Conservation (phyloP, 2,329 filamentous ascomycete genomes). For the Beauveria sp. region DNA sequence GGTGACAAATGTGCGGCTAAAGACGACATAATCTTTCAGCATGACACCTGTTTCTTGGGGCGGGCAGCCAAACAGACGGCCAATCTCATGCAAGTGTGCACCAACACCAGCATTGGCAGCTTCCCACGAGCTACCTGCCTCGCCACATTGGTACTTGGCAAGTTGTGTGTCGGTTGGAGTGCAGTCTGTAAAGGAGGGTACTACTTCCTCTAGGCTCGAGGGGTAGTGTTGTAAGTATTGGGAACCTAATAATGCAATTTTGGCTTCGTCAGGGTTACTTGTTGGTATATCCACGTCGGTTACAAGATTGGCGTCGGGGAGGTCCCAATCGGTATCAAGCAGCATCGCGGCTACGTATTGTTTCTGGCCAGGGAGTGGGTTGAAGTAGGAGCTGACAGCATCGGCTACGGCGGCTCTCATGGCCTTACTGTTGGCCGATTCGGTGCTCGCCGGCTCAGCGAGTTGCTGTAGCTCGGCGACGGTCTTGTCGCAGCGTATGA, state of each 20-base stretch:
- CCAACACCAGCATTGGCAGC: slow-evolving; percentile 92
- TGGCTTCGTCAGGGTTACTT: slow-evolving; percentile 61
- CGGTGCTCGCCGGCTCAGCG: slow-evolving; percentile 70
- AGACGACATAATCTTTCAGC: slow-evolving; percentile 75
- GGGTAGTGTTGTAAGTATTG: slow-evolving; percentile 90
- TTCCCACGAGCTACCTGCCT: slow-evolving; percentile 89
- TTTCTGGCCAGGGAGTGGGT: slow-evolving; percentile 66
- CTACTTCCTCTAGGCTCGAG: slow-evolving; percentile 79
- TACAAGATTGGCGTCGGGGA: slow-evolving; percentile 66
- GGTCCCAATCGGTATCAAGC: slow-evolving; percentile 86
- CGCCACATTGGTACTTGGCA: slow-evolving; percentile 79
- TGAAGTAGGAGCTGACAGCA: slow-evolving; percentile 72
- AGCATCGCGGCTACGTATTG: slow-evolving; percentile 83
- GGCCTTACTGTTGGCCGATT: slow-evolving; percentile 59
- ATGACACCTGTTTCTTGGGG: slow-evolving; percentile 90
- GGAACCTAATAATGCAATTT: slow-evolving; percentile 85
- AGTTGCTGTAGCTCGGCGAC: slow-evolving; percentile 75
- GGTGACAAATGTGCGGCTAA: slow-evolving; percentile 76
- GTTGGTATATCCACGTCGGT: slow-evolving; percentile 81
- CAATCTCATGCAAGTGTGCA: slow-evolving; percentile 84
- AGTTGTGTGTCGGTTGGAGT: slow-evolving; percentile 75
- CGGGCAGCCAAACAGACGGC: slow-evolving; percentile 82
- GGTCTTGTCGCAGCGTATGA: slow-evolving; percentile 77
- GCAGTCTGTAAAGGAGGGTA: slow-evolving; percentile 82
- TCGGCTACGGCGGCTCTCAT: slow-evolving; percentile 71